Conservation (phyloP, 2,329 filamentous ascomycete genomes). For the Dothistroma septosporum region DNA sequence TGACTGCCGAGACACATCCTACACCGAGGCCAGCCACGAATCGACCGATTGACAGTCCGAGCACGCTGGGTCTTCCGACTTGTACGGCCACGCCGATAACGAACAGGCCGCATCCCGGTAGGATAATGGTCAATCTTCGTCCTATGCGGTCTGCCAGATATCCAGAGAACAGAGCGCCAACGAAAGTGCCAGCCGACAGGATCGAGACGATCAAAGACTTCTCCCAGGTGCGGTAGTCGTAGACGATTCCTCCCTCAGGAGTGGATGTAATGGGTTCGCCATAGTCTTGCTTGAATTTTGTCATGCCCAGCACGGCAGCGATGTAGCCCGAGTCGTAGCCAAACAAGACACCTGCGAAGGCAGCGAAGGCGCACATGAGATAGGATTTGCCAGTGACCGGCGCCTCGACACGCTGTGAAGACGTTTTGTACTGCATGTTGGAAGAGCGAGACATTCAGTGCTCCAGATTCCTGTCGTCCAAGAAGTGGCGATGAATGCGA, state of each 20-base stretch:
- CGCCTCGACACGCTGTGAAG: constrained; percentile 31
- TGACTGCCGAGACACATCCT: constrained; percentile 64
- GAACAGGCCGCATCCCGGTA: constrained; percentile 58
- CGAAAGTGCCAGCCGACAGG: constrained; percentile 71
- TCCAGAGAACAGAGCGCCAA: constrained; percentile 59
- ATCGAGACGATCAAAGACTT: constrained; percentile 67
- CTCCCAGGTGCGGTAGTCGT: constrained; percentile 31
- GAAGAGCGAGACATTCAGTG: not conserved
- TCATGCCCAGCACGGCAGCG: constrained; percentile 49
- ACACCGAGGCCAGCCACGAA: constrained; percentile 72
- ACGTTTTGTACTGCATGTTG: constrained; percentile 1
- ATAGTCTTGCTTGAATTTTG: constrained; percentile 43
- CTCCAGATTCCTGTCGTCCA: not conserved
- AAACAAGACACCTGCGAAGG: constrained; percentile 59
- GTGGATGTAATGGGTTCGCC: constrained; percentile 23
- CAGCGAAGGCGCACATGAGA: constrained; percentile 57
- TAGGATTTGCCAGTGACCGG: constrained; percentile 48
- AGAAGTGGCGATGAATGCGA: not conserved
- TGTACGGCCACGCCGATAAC: constrained; percentile 54
- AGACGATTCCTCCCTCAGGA: constrained; percentile 19
- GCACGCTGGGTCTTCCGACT: constrained; percentile 56
- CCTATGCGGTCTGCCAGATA: constrained; percentile 63
- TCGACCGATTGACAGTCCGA: constrained; percentile 65
- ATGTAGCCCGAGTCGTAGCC: constrained; percentile 58
- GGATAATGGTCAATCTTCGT: constrained; percentile 60